Percentiles rank a stretch among this genome's conserved stretches.
These are phyloP conservation scores for Globisporangium carolinianum DNA, from an alignment of 352 stramenopile genomes.

Conservation along the genomic window DNA sequence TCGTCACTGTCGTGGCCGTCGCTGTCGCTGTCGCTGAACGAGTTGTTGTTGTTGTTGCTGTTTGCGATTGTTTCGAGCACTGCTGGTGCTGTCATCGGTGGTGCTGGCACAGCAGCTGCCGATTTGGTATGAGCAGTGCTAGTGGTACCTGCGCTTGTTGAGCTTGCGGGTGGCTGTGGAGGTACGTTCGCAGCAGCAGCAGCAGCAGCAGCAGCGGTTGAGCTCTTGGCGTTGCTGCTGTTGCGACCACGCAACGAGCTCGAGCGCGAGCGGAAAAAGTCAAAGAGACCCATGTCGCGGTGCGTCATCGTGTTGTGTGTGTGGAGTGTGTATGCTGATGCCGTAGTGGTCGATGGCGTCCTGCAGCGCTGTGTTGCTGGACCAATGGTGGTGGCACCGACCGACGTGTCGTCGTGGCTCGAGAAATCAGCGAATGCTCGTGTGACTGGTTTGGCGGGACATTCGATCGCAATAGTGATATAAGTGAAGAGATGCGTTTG, in stretches of 20 bases:
- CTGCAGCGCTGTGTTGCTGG: too few species aligned
- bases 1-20: conserved; percentile 18
- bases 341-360: too few species aligned
- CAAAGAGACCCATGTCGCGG: conserved; percentile 55
- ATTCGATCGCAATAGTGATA: too few species aligned
- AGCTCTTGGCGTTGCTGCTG: conserved; percentile 16
- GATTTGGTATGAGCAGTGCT: too few species aligned
- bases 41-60: conserved; percentile 26
- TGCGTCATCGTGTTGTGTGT: too few species aligned
- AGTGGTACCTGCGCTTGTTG: neutral
- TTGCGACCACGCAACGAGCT: conserved; percentile 24
- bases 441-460: too few species aligned
- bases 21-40: conserved; percentile 34
- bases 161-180: neutral
- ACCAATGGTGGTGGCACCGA: too few species aligned
- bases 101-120: neutral
- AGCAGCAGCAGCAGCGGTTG: neutral
- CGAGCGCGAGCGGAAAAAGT: conserved; percentile 70
- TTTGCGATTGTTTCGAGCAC: conserved; percentile 16
- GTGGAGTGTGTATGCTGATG: too few species aligned
- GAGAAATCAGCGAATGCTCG: too few species aligned
- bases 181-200: neutral
- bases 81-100: conserved; percentile 1
- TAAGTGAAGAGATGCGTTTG: too few species aligned
- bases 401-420: too few species aligned